Conservation (phyloP, 805 yeast species). For the Candida xyloterini region DNA sequence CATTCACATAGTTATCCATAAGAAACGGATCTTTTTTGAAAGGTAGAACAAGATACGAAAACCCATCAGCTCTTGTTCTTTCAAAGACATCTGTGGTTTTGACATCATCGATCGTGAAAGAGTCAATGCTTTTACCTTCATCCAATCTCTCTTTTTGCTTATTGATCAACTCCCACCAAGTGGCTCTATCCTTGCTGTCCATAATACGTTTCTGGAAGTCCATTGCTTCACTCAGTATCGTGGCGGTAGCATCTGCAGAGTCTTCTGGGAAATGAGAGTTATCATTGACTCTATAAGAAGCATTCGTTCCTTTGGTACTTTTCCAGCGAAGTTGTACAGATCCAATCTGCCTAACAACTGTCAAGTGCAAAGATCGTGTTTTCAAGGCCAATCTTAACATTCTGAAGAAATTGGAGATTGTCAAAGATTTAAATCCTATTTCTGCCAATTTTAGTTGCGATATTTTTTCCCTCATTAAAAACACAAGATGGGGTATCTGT, state of each 20-base stretch:
- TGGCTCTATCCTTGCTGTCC: slow-evolving; percentile 44
- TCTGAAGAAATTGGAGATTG: not conserved
- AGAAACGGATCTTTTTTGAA: slow-evolving; percentile 80
- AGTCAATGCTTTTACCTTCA: slow-evolving; percentile 71
- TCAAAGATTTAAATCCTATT: not conserved
- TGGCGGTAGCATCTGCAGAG: slow-evolving; percentile 75
- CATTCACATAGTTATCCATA: slow-evolving; percentile 84
- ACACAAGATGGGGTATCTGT: slow-evolving; percentile 1
- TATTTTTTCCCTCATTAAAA: slow-evolving; percentile 1
- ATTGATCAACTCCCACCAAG: slow-evolving; percentile 84
- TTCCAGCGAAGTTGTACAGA: not conserved
- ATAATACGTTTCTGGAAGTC: slow-evolving; percentile 46
- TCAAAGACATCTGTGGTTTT: slow-evolving; percentile 68
- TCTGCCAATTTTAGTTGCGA: slow-evolving; percentile 1
- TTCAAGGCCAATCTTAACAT: slow-evolving; percentile 6
- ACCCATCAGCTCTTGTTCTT: slow-evolving; percentile 75
- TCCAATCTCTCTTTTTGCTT: slow-evolving; percentile 68
- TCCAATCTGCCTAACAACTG: not conserved
- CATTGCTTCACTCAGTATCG: slow-evolving; percentile 56
- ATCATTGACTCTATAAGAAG: slow-evolving; percentile 26
- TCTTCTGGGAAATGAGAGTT: slow-evolving; percentile 44
- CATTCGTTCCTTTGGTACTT: slow-evolving; percentile 6
- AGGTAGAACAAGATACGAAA: slow-evolving; percentile 66
- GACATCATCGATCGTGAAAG: slow-evolving; percentile 69
- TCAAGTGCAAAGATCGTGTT: not conserved